Evolutionary conservation across 1,284 basidiomycete species (phyloP).

Genomic region (Pseudozyma thailandica): DNA sequence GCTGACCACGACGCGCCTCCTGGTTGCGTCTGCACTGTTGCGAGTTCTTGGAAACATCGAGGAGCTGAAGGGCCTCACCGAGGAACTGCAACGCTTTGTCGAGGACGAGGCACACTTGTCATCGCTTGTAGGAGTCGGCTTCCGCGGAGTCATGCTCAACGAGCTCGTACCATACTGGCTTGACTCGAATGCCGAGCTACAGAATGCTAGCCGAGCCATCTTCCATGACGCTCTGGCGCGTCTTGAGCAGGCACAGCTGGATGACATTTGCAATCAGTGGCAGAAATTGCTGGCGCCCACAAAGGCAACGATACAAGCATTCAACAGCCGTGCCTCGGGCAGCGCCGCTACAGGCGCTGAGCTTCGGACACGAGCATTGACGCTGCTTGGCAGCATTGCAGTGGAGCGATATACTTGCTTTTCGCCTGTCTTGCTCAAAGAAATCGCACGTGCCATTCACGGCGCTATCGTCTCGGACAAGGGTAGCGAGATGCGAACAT

Average conservation of each 20-base stretch:
- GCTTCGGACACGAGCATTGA: conserved; percentile 25
- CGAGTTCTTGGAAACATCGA: conserved; percentile 25
- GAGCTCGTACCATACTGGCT: conserved; percentile 74
- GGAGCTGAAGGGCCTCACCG: conserved; percentile 21
- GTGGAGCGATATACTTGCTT: conserved; percentile 82
- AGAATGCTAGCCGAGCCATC: conserved; percentile 32
- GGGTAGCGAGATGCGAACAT: conserved; percentile 31
- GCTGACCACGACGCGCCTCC: conserved; percentile 29
- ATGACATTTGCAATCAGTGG: conserved; percentile 49
- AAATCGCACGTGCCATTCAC: conserved; percentile 83
- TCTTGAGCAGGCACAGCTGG: conserved; percentile 27
- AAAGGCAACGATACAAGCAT: conserved; percentile 1
- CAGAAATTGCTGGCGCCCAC: conserved; percentile 57
- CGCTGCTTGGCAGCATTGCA: conserved; percentile 74
- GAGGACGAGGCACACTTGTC: conserved; percentile 19
- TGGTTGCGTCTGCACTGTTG: conserved; percentile 34
- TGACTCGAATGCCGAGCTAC: conserved; percentile 44
- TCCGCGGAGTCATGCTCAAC: conserved; percentile 74
- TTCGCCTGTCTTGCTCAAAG: conserved; percentile 78
- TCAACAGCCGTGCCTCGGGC: not conserved
- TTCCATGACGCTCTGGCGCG: conserved; percentile 22
- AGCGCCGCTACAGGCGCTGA: conserved; percentile 9
- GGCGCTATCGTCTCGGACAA: conserved; percentile 15
- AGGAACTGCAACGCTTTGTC: conserved; percentile 24
- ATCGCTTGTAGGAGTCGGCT: conserved; percentile 21